Percentiles rank a stretch among this genome's conserved stretches.
These are phyloP conservation scores for Eimeria falciformis DNA, from an alignment of 169 alveolate genomes.

Conservation along the genomic window DNA sequence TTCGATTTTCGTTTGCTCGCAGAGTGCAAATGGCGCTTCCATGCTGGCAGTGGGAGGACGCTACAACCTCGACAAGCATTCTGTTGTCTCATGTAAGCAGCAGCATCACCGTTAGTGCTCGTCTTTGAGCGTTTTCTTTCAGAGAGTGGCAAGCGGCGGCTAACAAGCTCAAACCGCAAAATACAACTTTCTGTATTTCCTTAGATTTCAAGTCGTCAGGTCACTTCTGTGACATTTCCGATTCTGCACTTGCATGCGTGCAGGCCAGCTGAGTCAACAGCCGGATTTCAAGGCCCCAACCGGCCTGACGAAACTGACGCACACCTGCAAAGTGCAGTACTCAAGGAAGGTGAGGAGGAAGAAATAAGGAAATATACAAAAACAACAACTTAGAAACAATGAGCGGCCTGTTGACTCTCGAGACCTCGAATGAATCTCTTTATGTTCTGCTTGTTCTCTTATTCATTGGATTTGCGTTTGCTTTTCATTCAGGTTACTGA, in stretches of 20 bases:
- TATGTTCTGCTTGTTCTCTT: too few species aligned
- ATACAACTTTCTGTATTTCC: too few species aligned
- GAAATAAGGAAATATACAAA: neutral
- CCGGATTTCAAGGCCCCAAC: constrained; percentile 85
- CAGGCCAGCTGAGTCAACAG: constrained; percentile 75
- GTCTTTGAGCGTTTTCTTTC: too few species aligned
- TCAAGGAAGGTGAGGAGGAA: constrained; percentile 57
- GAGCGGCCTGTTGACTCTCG: too few species aligned
- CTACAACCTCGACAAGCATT: constrained; percentile 78
- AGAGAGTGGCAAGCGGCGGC: too few species aligned
- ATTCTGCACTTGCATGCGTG: too few species aligned
- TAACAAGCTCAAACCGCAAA: too few species aligned
- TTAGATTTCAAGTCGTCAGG: too few species aligned
- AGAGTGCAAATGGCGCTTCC: constrained; percentile 91
- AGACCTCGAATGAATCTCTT: too few species aligned
- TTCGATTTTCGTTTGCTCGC: neutral
- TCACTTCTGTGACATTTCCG: too few species aligned
- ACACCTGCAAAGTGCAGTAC: constrained; percentile 74
- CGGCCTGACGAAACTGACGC: constrained; percentile 67
- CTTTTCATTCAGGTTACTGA: constrained; percentile 83
- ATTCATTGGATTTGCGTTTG: neutral
- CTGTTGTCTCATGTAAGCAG: constrained; percentile 83
- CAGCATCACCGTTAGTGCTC: too few species aligned
- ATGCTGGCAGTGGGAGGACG: constrained; percentile 92
- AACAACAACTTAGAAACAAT: too few species aligned